Conservation (phyloP, 305 asterid species). For the Nicotiana rustica region DNA sequence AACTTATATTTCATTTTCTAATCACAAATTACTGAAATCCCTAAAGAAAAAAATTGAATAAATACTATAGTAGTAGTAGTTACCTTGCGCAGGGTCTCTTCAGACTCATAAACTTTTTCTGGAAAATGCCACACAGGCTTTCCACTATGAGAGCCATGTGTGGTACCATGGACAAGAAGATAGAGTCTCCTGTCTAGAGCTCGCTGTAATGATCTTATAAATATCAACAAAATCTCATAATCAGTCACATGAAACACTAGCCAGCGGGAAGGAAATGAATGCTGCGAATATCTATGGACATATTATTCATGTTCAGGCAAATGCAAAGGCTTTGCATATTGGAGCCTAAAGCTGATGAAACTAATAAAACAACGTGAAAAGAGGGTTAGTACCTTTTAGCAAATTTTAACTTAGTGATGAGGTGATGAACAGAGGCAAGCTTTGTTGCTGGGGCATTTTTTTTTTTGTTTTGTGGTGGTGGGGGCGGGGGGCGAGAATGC, state of each 20-base stretch:
- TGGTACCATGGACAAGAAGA: conserved; percentile 76
- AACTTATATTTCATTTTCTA: conserved; percentile 24
- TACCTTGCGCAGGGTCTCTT: conserved; percentile 84
- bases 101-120: conserved; percentile 81
- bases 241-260: conserved; percentile 28
- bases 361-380: not conserved
- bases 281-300: conserved; percentile 1
- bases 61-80: conserved; percentile 26
- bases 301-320: conserved; percentile 15
- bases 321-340: conserved; percentile 3
- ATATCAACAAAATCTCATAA: conserved; percentile 28
- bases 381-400: not conserved
- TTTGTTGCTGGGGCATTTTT: not conserved
- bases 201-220: conserved; percentile 79
- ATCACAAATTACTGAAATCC: conserved; percentile 25
- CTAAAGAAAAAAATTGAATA: not conserved
- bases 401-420: not conserved
- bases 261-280: not conserved
- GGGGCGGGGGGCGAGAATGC: not conserved
- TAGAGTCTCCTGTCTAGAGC: conserved; percentile 94
- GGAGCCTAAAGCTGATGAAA: conserved; percentile 6
- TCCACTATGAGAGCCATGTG: conserved; percentile 56
- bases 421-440: conserved; percentile 19
- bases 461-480: too few species aligned
- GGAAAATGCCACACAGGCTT: conserved; percentile 92